Conservation (phyloP, 176 grass and related monocot genomes). For the Carex kokanica region DNA sequence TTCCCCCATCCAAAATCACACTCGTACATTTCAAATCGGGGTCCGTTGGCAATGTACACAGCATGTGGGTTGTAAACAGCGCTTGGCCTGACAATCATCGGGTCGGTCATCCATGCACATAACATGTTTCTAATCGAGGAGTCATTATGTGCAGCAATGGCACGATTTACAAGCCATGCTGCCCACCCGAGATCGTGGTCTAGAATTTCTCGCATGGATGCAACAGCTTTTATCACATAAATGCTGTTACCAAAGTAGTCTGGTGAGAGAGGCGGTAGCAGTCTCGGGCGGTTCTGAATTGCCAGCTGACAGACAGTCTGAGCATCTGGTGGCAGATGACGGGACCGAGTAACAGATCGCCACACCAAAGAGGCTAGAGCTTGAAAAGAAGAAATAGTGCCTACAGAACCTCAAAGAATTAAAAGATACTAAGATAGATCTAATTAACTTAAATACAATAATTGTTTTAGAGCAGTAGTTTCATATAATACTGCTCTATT, state of each 20-base stretch:
- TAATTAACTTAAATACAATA: not conserved
- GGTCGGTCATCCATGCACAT: conserved; percentile 33
- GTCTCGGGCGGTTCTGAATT: conserved; percentile 46
- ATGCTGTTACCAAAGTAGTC: conserved; percentile 58
- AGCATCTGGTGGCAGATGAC: conserved; percentile 21
- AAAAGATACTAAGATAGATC: not conserved
- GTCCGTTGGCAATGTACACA: conserved; percentile 50
- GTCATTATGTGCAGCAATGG: conserved; percentile 46
- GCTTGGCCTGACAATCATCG: not conserved
- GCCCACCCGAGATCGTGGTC: conserved; percentile 20
- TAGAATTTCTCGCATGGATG: conserved; percentile 31
- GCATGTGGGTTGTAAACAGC: not conserved
- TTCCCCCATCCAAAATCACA: conserved; percentile 67
- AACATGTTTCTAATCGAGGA: conserved; percentile 28
- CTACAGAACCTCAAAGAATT: not conserved
- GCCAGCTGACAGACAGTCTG: conserved; percentile 24
- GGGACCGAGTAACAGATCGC: conserved; percentile 48
- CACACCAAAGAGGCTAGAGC: conserved; percentile 50
- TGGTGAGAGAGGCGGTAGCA: conserved; percentile 41
- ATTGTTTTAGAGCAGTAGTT: not conserved
- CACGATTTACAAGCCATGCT: conserved; percentile 32
- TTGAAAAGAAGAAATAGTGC: conserved; percentile 46
- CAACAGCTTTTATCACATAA: not conserved
- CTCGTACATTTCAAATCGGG: conserved; percentile 51
- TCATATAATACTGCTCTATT: not conserved